Conservation (phyloP, 495 filamentous ascomycete genomes). For the Xylona heveae region DNA sequence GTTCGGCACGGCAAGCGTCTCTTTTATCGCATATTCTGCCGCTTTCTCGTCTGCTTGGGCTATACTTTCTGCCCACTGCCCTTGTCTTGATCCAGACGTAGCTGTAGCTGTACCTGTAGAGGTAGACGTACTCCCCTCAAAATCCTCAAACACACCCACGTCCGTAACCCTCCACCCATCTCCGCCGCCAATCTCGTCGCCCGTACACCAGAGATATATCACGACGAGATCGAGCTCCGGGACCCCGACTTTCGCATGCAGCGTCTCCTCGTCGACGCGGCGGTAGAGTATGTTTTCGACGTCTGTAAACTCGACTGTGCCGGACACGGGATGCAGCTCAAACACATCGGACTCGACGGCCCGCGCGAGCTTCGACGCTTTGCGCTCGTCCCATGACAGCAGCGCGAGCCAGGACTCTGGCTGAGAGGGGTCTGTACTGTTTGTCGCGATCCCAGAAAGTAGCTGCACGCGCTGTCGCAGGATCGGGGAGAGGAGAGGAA, state of each 20-base stretch:
- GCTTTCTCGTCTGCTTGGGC: conserved; percentile 26
- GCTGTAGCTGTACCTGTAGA: too few species aligned
- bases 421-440: conserved; percentile 23
- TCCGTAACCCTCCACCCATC: conserved; percentile 75
- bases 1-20: conserved; percentile 15
- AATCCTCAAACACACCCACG: conserved; percentile 37
- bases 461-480: conserved; percentile 74
- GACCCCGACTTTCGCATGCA: conserved; percentile 42
- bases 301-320: conserved; percentile 65
- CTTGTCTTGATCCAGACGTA: too few species aligned
- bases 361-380: conserved; percentile 41
- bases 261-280: conserved; percentile 66
- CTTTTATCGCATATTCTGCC: conserved; percentile 17
- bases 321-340: conserved; percentile 79
- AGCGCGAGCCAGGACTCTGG: conserved; percentile 69
- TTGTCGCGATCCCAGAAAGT: conserved; percentile 30
- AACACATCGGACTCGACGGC: conserved; percentile 45
- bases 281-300: conserved; percentile 42
- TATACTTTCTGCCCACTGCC: conserved; percentile 28
- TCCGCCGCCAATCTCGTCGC: conserved; percentile 42
- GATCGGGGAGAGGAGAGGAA: conserved; percentile 75
- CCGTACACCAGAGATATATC: conserved; percentile 44
- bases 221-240: conserved; percentile 21
- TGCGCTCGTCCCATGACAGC: conserved; percentile 61
- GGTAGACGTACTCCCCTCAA: too few species aligned